phyloP scores from a whole-genome alignment of 495 filamentous ascomycete species.

The Hypoxylon lienhwacheense region DNA sequence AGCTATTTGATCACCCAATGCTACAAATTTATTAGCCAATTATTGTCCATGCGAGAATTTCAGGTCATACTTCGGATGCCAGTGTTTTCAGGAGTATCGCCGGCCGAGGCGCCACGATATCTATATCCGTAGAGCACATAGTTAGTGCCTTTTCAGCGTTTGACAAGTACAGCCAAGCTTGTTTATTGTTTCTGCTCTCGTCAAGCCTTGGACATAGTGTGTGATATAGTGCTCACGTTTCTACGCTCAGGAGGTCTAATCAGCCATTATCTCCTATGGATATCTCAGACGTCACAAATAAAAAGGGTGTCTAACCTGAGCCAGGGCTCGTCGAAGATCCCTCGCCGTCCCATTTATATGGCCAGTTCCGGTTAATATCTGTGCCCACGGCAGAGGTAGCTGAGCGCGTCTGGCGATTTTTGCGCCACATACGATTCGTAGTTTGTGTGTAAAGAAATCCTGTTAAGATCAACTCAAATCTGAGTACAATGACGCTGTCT shows the following conservation, averaged over 20 bases:
- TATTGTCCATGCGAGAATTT: background rate
- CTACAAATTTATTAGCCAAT: constrained; percentile 6
- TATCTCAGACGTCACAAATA: background rate
- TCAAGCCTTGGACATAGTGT: too few species aligned
- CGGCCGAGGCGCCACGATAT: constrained; percentile 38
- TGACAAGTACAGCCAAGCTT: background rate
- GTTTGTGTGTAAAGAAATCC: constrained; percentile 65
- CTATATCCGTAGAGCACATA: constrained; percentile 27
- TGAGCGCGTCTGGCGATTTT: constrained; percentile 58
- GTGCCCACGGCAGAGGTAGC: constrained; percentile 54
- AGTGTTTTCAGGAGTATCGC: constrained; percentile 41
- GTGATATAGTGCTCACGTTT: constrained; percentile 34
- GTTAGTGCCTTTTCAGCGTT: constrained; percentile 9
- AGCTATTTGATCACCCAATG: constrained; percentile 47
- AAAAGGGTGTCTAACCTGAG: constrained; percentile 28
- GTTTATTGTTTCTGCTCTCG: too few species aligned
- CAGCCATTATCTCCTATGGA: constrained; percentile 1
- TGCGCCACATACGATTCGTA: constrained; percentile 63
- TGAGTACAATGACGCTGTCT: background rate
- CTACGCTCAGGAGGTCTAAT: constrained; percentile 8
- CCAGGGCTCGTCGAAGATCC: constrained; percentile 39
- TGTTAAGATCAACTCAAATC: constrained; percentile 17
- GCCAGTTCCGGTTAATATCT: constrained; percentile 70
- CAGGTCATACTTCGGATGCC: constrained; percentile 34
- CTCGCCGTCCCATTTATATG: constrained; percentile 38